Percentiles rank a stretch among this genome's conserved stretches.
phyloP scores from a whole-genome alignment of 75 land plant species.

The Cupressus sempervirens region DNA sequence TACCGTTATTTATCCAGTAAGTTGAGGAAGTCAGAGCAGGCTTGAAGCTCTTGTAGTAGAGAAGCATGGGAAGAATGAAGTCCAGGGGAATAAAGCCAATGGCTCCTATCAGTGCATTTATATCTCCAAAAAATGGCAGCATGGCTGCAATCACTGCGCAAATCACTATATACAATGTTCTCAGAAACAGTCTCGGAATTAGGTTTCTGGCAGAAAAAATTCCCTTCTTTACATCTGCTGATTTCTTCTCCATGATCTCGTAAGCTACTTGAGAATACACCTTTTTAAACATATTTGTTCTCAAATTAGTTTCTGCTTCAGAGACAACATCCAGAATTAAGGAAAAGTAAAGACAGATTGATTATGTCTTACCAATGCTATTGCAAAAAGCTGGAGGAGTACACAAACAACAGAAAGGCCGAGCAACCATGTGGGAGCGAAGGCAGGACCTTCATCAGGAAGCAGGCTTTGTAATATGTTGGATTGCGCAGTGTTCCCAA shows the following conservation, averaged over 20 bases:
- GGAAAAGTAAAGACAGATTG: not conserved
- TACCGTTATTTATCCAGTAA: conserved; percentile 59
- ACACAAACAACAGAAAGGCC: conserved; percentile 57
- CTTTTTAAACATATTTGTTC: conserved; percentile 14
- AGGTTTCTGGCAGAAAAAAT: conserved; percentile 68
- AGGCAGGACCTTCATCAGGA: conserved; percentile 54
- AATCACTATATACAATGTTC: conserved; percentile 53
- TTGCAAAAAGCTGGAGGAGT: conserved; percentile 77
- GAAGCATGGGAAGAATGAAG: conserved; percentile 79
- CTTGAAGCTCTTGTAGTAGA: conserved; percentile 65
- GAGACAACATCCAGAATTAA: not conserved
- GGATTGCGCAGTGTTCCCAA: conserved; percentile 62
- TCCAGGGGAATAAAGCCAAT: conserved; percentile 81
- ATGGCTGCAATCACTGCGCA: conserved; percentile 79
- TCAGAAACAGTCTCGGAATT: conserved; percentile 59
- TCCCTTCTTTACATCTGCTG: conserved; percentile 61
- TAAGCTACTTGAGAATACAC: conserved; percentile 93
- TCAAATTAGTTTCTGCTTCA: not conserved
- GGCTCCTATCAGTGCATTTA: conserved; percentile 69
- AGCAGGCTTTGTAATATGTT: conserved; percentile 68
- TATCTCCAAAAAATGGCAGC: conserved; percentile 95
- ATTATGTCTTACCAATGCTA: conserved; percentile 56
- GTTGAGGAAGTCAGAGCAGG: conserved; percentile 41
- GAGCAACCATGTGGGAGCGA: conserved; percentile 71
- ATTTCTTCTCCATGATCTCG: conserved; percentile 80